Evolutionary conservation across 1,284 basidiomycete species (phyloP).

Genomic region (Rhodotorula sp.): DNA sequence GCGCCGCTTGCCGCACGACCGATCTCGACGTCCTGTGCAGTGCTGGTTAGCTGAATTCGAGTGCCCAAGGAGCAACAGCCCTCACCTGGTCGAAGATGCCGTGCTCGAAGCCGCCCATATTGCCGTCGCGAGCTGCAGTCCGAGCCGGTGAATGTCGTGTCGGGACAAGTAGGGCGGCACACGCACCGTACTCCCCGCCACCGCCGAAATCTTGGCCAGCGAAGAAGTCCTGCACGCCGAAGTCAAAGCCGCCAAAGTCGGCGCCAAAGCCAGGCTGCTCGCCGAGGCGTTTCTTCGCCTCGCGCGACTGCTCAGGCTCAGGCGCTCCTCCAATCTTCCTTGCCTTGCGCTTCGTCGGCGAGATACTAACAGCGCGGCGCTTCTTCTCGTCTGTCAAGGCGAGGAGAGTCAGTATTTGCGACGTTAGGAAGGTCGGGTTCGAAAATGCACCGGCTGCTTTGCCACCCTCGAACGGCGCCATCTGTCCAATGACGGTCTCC

Average conservation of each 20-base stretch:
- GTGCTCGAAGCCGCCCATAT: slow-evolving; percentile 19
- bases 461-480: slow-evolving; percentile 17
- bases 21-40: slow-evolving; percentile 19
- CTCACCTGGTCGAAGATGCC: slow-evolving; percentile 12
- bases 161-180: fast-evolving
- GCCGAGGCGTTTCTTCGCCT: background rate
- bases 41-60: background rate
- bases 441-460: slow-evolving; percentile 6
- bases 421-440: too few relatives aligned
- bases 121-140: background rate
- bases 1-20: slow-evolving; percentile 20
- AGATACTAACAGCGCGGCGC: background rate
- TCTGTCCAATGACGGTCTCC: background rate
- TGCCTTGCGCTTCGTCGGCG: background rate
- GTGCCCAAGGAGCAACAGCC: background rate
- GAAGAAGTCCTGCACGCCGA: slow-evolving; percentile 9
- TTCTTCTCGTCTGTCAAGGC: slow-evolving; percentile 17
- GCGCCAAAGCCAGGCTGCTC: background rate
- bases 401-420: background rate
- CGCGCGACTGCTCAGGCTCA: background rate
- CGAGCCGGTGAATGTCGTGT: too few relatives aligned
- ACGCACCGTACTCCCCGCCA: background rate
- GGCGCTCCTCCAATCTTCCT: background rate
- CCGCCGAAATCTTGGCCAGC: slow-evolving; percentile 23
- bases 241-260: background rate